Percentiles rank a stretch among this genome's conserved stretches.
Evolutionary conservation across 164 flowering plant species (phyloP).

Genomic region (Piper longum): DNA sequence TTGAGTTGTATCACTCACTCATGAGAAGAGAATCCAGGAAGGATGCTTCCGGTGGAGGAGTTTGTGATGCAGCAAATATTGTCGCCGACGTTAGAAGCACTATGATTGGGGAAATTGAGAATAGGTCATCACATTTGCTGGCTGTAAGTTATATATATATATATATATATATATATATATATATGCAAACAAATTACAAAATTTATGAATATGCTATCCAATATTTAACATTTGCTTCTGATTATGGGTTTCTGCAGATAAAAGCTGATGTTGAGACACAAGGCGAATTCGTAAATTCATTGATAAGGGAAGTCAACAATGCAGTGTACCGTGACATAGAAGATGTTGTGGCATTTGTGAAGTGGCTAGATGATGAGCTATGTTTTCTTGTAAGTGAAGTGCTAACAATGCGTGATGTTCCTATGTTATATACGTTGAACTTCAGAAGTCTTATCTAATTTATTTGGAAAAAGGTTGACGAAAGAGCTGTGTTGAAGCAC

Average conservation of each 20-base stretch:
- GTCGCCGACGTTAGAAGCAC: constrained; percentile 68
- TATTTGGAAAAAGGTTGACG: constrained; percentile 64
- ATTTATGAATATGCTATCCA: neutral
- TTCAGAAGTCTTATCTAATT: neutral
- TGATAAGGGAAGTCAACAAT: constrained; percentile 70
- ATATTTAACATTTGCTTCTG: neutral
- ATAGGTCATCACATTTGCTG: constrained; percentile 80
- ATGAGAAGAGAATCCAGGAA: constrained; percentile 84
- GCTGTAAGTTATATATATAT: constrained; percentile 46
- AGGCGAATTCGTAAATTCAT: constrained; percentile 76
- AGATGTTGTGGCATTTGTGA: constrained; percentile 84
- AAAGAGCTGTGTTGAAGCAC: constrained; percentile 91
- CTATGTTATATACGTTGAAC: neutral
- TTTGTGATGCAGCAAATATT: constrained; percentile 27
- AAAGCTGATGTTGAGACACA: constrained; percentile 93
- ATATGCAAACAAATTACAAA: neutral
- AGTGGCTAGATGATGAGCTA: constrained; percentile 98
- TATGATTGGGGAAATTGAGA: constrained; percentile 96
- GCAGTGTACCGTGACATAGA: constrained; percentile 68
- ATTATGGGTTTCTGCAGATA: constrained; percentile 32
- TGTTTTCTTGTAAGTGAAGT: constrained; percentile 61
- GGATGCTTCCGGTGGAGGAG: constrained; percentile 51
- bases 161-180: neutral
- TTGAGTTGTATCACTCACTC: constrained; percentile 82
- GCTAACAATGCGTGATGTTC: neutral